phyloP scores from a whole-genome alignment of 1,284 basidiomycete species.

The Bondarzewia mesenterica region DNA sequence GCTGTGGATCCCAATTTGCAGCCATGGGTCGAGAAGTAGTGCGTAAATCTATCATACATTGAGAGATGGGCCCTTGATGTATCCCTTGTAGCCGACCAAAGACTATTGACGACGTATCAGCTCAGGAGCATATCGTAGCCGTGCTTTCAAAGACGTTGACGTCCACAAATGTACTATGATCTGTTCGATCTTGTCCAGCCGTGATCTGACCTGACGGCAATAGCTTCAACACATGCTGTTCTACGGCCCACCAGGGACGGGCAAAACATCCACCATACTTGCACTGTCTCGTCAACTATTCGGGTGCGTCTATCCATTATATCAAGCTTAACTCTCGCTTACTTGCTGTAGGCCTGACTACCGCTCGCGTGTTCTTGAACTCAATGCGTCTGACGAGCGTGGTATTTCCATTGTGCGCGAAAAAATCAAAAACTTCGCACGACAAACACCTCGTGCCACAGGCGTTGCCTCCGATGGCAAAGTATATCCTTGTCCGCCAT shows the following conservation, averaged over 20 bases:
- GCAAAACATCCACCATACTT: constrained; percentile 97
- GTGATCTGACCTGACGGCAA: background rate
- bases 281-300: constrained; percentile 92
- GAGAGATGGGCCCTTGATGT: background rate
- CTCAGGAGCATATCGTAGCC: constrained; percentile 93
- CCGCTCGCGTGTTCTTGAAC: constrained; percentile 85
- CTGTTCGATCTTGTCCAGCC: constrained; percentile 1
- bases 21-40: constrained; percentile 99
- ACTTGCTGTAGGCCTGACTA: constrained; percentile 76
- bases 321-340: constrained; percentile 1
- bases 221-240: constrained; percentile 99
- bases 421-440: constrained; percentile 98
- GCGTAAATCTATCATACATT: constrained; percentile 14
- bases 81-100: constrained; percentile 72
- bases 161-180: constrained; percentile 75
- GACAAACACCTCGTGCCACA: constrained; percentile 84
- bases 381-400: constrained; percentile 99
- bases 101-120: constrained; percentile 95
- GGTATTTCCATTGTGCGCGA: constrained; percentile 96
- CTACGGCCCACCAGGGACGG: constrained; percentile 98
- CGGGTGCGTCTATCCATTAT: constrained; percentile 51
- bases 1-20: constrained; percentile 58
- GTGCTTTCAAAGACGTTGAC: constrained; percentile 88
- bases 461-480: constrained; percentile 71
- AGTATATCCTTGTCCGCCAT: constrained; percentile 92